A percentile compares a stretch with the other conserved stretches of the same genome.
phyloP scores from a whole-genome alignment of 768 basidiomycete species.

The Sistotremastrum suecicum region DNA sequence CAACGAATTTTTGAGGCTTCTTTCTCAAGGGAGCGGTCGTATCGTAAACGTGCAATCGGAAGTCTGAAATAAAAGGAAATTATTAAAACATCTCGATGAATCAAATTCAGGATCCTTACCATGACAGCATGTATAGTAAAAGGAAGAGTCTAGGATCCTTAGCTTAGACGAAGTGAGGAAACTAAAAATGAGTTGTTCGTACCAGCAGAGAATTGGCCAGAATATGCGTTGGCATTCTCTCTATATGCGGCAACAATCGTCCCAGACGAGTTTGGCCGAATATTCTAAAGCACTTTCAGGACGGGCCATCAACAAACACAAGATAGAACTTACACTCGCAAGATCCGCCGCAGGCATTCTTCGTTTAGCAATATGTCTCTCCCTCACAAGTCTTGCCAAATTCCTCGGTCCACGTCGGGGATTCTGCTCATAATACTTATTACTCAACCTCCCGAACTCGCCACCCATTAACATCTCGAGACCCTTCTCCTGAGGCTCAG shows the following conservation, averaged over 20 bases:
- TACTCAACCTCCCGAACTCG: constrained; percentile 59
- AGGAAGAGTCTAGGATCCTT: constrained; percentile 53
- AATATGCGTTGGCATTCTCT: constrained; percentile 54
- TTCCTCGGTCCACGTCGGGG: constrained; percentile 29
- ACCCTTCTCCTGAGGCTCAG: constrained; percentile 50
- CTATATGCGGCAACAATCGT: constrained; percentile 59
- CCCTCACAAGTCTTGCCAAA: constrained; percentile 32
- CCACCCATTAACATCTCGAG: constrained; percentile 55
- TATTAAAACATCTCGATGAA: neutral
- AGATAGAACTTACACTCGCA: neutral
- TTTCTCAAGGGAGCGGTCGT: constrained; percentile 35
- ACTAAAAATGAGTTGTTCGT: constrained; percentile 1
- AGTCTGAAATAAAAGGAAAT: constrained; percentile 36
- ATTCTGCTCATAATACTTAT: constrained; percentile 23
- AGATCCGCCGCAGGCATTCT: constrained; percentile 40
- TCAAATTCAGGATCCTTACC: constrained; percentile 24
- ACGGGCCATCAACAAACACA: neutral
- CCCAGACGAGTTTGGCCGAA: constrained; percentile 70
- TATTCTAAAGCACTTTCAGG: constrained; percentile 26
- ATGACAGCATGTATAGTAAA: constrained; percentile 88
- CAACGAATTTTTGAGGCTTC: constrained; percentile 10
- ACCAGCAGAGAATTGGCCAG: constrained; percentile 75
- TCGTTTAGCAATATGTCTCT: constrained; percentile 28
- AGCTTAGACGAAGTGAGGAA: constrained; percentile 3
- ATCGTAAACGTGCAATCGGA: constrained; percentile 80